Base-by-base conservation (phyloP, 2,329 filamentous ascomycete genomes). In the Orbilia blumenaviensis region DNA sequence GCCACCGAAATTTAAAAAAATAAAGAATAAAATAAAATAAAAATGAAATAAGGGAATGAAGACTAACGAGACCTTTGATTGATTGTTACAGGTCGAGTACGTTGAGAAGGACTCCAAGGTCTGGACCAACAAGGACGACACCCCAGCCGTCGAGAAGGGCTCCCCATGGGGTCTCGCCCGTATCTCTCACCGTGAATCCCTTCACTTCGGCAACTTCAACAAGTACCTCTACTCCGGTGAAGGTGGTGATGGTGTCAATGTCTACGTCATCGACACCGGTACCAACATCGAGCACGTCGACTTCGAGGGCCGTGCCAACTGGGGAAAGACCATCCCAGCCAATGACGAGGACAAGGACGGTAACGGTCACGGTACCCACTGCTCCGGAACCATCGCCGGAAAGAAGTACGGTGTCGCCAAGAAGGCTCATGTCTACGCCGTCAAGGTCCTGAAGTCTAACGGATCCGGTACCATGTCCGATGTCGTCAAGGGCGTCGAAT, bases 331-430 rank as follows among this genome's bases (percentile, higher is more conserved):
- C 80, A 94, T 99, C 81, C 96, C 96, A 77, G 80, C 84, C 54
- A 90, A 90, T 77, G 94, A 99, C 82, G 90, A 88, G 60, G 95
- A 99, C 82, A 87, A 89, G 80, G 95, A 99, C 85, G 95, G 95
- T 84, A 99, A 99, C 81, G 95, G 95, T 78, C 95, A 99, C 87
- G 95, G 95, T 81, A 99, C 95, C 82, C 95, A 99, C 88, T 99
- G 95, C 90, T 98, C 95, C 79, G 95, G 95, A 81, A 99, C 96
- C 78, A 91, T 99, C 81, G 95, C 92, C 79, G 95, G 96, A 83
- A 96, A 95, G 89, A 97, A 97, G 87, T 99, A 97, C 83, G 95
- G 95, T 89, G 95, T 99, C 79, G 94, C 95, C 83, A 99, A 99
- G 91, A 97, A 98, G 89, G 95, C 96, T 82, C 90, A 92, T 81